These are phyloP conservation scores for Sherardia arvensis DNA, from an alignment of 257 asterid species.

Conservation along the genomic window DNA sequence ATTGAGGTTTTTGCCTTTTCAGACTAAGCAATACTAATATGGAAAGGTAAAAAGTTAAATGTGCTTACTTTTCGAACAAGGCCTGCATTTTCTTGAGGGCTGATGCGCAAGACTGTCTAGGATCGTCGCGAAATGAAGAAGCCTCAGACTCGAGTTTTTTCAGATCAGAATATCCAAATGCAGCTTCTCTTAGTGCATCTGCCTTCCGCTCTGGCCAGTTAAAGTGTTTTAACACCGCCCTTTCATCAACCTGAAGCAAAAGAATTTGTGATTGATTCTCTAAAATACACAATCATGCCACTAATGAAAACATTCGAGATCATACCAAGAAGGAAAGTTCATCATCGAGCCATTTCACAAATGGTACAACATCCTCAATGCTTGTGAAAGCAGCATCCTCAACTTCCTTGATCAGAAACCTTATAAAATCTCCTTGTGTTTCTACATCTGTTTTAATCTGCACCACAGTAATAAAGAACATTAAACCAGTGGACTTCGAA, in stretches of 20 bases:
- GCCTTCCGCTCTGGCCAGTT: constrained; percentile 97
- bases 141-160: constrained; percentile 83
- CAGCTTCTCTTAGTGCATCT: constrained; percentile 96
- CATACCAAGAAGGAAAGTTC: constrained; percentile 84
- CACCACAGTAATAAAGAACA: constrained; percentile 8
- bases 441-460: constrained; percentile 97
- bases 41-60: not conserved
- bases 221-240: constrained; percentile 98
- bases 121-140: constrained; percentile 69
- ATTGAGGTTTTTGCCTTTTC: not conserved
- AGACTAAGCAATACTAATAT: not conserved
- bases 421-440: constrained; percentile 90
- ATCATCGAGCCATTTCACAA: constrained; percentile 98
- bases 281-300: not conserved
- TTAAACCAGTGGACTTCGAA: not conserved
- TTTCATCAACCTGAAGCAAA: constrained; percentile 72
- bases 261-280: not conserved
- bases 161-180: constrained; percentile 83
- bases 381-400: constrained; percentile 74
- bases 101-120: constrained; percentile 55
- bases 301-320: not conserved
- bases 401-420: constrained; percentile 83
- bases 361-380: constrained; percentile 87
- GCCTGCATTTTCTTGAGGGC: constrained; percentile 95
- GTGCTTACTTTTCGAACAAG: constrained; percentile 67